A percentile compares a stretch with the other conserved stretches of the same genome.
Evolutionary conservation across 2,329 filamentous ascomycete species (phyloP).

Genomic region (Graphiopsis chlorocephala): DNA sequence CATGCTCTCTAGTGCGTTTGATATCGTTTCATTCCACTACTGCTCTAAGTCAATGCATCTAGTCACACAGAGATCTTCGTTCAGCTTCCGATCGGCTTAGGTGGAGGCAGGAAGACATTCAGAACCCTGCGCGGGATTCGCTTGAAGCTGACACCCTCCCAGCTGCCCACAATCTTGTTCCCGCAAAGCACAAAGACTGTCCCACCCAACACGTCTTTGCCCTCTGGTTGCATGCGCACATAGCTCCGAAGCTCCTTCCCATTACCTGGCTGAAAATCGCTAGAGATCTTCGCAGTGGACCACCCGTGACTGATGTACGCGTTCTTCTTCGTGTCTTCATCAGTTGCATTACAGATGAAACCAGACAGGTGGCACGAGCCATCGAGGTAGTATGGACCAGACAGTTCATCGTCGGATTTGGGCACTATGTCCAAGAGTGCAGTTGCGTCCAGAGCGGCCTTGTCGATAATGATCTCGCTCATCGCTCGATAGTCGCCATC

Average conservation of each 20-base stretch:
- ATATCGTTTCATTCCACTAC: background rate
- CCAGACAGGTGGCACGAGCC: conserved; percentile 36
- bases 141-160: conserved; percentile 38
- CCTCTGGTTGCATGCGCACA: conserved; percentile 33
- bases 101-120: conserved; percentile 62
- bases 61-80: background rate
- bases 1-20: background rate
- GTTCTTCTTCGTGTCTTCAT: conserved; percentile 29
- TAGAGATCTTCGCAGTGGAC: conserved; percentile 30
- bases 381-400: conserved; percentile 39
- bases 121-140: conserved; percentile 61
- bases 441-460: conserved; percentile 25
- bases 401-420: conserved; percentile 28
- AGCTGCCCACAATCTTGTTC: conserved; percentile 32
- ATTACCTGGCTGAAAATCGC: conserved; percentile 22
- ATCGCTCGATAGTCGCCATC: conserved; percentile 28
- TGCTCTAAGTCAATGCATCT: background rate
- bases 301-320: conserved; percentile 40
- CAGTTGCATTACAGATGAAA: conserved; percentile 39
- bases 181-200: conserved; percentile 33
- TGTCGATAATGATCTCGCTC: conserved; percentile 28
- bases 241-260: conserved; percentile 27
- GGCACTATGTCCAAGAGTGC: conserved; percentile 33
- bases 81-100: conserved; percentile 35
- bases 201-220: conserved; percentile 27